These are phyloP conservation scores for Magnaporthales sp. DNA, from an alignment of 2,329 filamentous ascomycete genomes.

Conservation along the genomic window DNA sequence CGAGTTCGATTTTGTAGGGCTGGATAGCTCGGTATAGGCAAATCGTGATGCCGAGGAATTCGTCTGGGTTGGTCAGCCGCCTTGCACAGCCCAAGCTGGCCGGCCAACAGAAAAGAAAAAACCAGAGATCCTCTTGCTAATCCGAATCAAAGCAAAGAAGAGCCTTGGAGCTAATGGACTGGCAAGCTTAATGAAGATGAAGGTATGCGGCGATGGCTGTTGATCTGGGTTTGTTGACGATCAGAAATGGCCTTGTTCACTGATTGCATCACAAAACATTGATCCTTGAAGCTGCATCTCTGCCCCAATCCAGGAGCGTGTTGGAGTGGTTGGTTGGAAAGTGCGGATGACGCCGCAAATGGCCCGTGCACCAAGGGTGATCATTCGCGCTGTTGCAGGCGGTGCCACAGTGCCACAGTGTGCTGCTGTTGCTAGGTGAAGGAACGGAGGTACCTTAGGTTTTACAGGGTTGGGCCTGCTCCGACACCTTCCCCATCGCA, in stretches of 20 bases:
- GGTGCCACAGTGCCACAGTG: background rate
- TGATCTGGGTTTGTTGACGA: background rate
- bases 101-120: background rate
- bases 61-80: background rate
- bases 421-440: background rate
- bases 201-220: background rate
- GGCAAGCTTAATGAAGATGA: background rate
- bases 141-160: background rate
- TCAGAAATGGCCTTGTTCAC: background rate
- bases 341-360: background rate
- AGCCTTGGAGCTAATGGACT: background rate
- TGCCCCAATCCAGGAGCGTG: background rate
- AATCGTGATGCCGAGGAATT: background rate
- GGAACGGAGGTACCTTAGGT: background rate
- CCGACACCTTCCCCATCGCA: background rate
- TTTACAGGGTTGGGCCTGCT: background rate
- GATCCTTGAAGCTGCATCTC: slow-evolving; percentile 1
- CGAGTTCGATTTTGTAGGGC: background rate
- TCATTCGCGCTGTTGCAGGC: background rate
- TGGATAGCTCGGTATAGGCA: background rate
- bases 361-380: background rate
- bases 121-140: background rate
- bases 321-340: background rate
- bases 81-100: background rate
- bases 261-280: background rate